Evolutionary conservation across 192 early-diverging fungal species (phyloP).

Genomic region (Chytriomyces hyalinus): DNA sequence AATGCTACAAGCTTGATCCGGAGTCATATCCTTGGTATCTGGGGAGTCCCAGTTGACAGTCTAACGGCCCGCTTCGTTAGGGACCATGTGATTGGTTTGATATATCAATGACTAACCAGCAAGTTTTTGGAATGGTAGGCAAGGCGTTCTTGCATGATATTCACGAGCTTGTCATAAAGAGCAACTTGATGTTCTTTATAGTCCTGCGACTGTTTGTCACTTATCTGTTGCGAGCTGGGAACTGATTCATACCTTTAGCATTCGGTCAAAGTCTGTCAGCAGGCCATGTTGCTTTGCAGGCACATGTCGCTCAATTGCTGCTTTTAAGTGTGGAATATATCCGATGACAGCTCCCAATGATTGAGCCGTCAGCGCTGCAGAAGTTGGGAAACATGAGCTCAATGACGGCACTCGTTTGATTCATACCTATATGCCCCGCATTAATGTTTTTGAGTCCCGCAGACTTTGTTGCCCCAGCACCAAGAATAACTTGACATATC

Average conservation of each 20-base stretch:
- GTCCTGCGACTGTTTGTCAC: constrained; percentile 59
- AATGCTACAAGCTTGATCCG: constrained; percentile 41
- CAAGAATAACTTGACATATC: constrained; percentile 95
- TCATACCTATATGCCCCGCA: constrained; percentile 88
- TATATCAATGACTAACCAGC: constrained; percentile 45
- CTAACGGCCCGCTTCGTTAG: constrained; percentile 16
- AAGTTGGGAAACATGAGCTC: neutral
- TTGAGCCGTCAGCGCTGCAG: constrained; percentile 85
- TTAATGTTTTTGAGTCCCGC: constrained; percentile 97
- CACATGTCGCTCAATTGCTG: constrained; percentile 75
- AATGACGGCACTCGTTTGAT: neutral
- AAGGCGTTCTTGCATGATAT: constrained; percentile 94
- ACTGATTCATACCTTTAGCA: constrained; percentile 52
- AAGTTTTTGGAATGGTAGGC: constrained; percentile 78
- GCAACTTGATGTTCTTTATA: constrained; percentile 90
- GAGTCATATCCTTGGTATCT: constrained; percentile 45
- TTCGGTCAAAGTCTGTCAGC: constrained; percentile 88
- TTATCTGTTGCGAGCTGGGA: neutral
- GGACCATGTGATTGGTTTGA: neutral
- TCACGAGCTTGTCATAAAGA: constrained; percentile 86
- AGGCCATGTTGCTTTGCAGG: constrained; percentile 78
- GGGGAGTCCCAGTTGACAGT: constrained; percentile 62
- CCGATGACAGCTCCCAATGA: constrained; percentile 87
- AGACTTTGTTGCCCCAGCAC: constrained; percentile 95
- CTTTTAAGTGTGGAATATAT: constrained; percentile 82